Evolutionary conservation across 192 early-diverging fungal species (phyloP).

Genomic region (Entomortierella parvispora): DNA sequence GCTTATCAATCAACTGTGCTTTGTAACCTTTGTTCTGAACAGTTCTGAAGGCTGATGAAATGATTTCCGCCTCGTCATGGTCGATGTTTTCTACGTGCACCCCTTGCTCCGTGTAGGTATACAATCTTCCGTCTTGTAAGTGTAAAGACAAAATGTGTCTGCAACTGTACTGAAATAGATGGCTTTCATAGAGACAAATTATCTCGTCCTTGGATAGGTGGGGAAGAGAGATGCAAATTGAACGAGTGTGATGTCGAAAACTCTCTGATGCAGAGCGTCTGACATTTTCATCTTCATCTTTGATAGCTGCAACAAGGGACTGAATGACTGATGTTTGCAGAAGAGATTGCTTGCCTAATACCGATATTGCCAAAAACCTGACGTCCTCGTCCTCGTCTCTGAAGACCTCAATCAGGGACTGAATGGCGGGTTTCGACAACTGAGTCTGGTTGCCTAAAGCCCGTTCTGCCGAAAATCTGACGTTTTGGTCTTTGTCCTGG

Average conservation of each 20-base stretch:
- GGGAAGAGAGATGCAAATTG: background rate
- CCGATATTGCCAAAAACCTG: too few species aligned
- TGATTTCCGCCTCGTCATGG: background rate
- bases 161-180: constrained; percentile 2
- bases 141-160: background rate
- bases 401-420: too few species aligned
- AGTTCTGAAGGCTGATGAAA: background rate
- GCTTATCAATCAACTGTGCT: too few species aligned
- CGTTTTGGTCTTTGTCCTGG: too few species aligned
- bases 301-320: too few species aligned
- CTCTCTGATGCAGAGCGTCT: background rate
- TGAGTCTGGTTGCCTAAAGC: too few species aligned
- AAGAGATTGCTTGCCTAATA: too few species aligned
- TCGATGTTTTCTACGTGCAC: background rate
- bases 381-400: too few species aligned
- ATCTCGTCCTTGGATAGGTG: background rate
- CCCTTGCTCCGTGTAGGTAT: background rate
- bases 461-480: too few species aligned
- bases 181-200: background rate
- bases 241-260: background rate
- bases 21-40: too few species aligned
- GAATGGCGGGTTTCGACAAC: too few species aligned
- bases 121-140: background rate
- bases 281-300: background rate
- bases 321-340: too few species aligned